These are phyloP conservation scores for Diaporthe sp. DNA, from an alignment of 2,329 filamentous ascomycete genomes.

Conservation along the genomic window DNA sequence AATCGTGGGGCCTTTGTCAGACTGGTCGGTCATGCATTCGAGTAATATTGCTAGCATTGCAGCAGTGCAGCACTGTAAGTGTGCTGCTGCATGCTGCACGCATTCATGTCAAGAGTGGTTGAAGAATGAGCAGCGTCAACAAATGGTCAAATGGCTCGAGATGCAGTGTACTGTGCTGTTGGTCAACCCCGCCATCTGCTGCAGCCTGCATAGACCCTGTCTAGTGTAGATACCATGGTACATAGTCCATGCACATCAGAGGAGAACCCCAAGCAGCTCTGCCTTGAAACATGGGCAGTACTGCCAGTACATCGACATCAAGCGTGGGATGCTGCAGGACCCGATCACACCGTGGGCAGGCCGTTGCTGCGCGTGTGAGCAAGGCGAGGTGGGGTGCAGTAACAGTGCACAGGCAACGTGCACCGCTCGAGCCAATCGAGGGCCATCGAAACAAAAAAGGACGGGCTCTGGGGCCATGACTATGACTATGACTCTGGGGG, in stretches of 20 bases:
- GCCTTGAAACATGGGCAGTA: slow-evolving; percentile 12
- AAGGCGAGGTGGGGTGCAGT: not conserved
- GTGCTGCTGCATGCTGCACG: not conserved
- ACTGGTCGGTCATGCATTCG: slow-evolving; percentile 13
- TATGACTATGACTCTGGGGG: too few species aligned
- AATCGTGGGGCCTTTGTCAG: slow-evolving; percentile 12
- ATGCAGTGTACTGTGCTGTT: too few species aligned
- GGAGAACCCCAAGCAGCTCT: not conserved
- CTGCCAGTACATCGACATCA: not conserved
- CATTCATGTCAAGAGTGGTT: not conserved
- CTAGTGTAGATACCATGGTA: not conserved
- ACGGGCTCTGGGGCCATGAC: not conserved
- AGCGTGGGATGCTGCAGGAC: slow-evolving; percentile 8
- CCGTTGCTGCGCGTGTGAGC: not conserved
- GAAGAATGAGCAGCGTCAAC: not conserved
- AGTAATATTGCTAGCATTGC: not conserved
- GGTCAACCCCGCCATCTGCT: slow-evolving; percentile 3
- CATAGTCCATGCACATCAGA: not conserved
- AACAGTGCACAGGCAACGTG: not conserved
- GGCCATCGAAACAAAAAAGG: not conserved
- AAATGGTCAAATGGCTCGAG: too few species aligned
- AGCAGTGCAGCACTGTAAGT: not conserved
- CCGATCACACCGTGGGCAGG: slow-evolving; percentile 17
- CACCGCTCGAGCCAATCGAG: slow-evolving; percentile 10
- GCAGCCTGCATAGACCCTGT: not conserved